phyloP scores from a whole-genome alignment of 345 rosid species.

The Eucalyptus pauciflora region DNA sequence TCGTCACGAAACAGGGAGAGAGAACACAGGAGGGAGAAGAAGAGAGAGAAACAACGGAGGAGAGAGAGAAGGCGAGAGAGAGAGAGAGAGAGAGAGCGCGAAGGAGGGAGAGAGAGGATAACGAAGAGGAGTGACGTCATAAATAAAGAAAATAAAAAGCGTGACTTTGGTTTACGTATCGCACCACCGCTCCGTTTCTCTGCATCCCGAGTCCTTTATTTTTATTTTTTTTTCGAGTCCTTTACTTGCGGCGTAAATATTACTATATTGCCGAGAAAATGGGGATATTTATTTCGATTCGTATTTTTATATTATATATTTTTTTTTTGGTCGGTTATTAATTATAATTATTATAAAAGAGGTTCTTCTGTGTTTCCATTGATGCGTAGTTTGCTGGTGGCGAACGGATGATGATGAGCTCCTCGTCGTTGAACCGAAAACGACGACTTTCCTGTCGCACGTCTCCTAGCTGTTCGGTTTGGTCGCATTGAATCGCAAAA shows the following conservation, averaged over 20 bases:
- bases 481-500: neutral
- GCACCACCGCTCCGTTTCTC: neutral
- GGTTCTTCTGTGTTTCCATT: neutral
- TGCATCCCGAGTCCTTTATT: neutral
- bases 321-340: neutral
- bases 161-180: neutral
- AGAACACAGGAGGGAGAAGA: neutral
- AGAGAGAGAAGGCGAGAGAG: neutral
- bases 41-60: neutral
- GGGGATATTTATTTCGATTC: neutral
- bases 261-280: neutral
- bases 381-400: neutral
- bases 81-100: neutral
- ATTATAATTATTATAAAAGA: neutral
- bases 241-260: neutral
- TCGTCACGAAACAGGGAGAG: neutral
- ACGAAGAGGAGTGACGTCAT: neutral
- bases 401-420: neutral
- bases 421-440: neutral
- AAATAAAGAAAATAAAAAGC: neutral
- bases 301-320: neutral
- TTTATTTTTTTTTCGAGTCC: neutral
- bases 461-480: neutral
- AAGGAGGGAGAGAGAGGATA: neutral
- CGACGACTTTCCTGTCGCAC: neutral